Base-by-base conservation (phyloP, 2,329 filamentous ascomycete genomes). In the Chaetothyriales sp. region DNA sequence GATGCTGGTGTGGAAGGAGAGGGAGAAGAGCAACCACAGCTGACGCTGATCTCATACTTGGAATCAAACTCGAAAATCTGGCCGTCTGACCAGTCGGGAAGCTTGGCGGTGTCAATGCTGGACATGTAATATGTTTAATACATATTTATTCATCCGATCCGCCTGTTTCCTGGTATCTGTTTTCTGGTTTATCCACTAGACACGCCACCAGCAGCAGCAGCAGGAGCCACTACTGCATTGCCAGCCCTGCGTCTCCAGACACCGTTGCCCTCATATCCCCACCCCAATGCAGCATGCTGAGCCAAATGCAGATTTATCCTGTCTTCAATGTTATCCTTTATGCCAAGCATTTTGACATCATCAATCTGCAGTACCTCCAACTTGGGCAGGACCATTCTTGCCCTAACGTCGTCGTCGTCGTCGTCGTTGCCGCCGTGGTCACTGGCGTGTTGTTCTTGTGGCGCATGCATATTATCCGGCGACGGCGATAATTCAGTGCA, bases 401-500 rank as follows among this genome's bases (percentile, higher is more conserved):
- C 22, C 22, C 22, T 25, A 6, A 25, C 6, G 6, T 25, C 22
- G 22, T 25, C 22, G 6, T 4, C 22, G 22, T 25, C 22, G 22
- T 25, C 22, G 22, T 25, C 22, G 22, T 6, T 6, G 22, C 6
- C 22, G 22, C 6, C 22, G 22, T 6, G 3, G 47, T 54, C 45
- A 61, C 25, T 19, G 48, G 58, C 10, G 22, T 25, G 22, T 25
- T 25, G 22, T 25, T 25, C 44, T 46, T 22, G 18, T 46, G 19
- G 13, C 19, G 5, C 5, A 15, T 15, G 18, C 44, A 19, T 44
- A n/a, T 7, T n/a, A 5, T 44, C 40, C 40, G 40, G 18, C 13
- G 13, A 5, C 44, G 22, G 51, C 48, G 9, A 71, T 63, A 18
- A 63, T 58, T 53, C 67, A 64, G 8, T 25, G 22, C 22, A 25